These are phyloP conservation scores for Phytophthora hybrid DNA, from an alignment of 352 stramenopile species.

Conservation along the genomic window DNA sequence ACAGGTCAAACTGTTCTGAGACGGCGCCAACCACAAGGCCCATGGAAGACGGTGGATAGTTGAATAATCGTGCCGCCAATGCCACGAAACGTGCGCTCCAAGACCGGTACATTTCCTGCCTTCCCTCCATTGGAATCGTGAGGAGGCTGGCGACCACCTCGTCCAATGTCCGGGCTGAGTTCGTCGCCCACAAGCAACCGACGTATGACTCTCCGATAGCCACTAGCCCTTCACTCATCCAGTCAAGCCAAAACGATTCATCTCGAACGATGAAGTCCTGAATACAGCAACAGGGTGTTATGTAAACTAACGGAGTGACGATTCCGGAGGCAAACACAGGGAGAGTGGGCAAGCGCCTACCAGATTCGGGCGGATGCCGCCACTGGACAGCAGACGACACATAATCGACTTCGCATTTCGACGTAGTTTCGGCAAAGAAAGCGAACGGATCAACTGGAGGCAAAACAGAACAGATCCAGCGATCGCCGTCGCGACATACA, in stretches of 20 bases:
- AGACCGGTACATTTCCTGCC: conserved; percentile 88
- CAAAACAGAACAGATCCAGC: conserved; percentile 63
- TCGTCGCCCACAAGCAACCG: conserved; percentile 73
- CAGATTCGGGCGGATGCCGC: conserved; percentile 64
- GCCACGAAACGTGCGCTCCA: conserved; percentile 83
- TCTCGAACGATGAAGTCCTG: conserved; percentile 85
- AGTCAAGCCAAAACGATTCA: conserved; percentile 87
- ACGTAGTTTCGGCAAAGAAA: conserved; percentile 74
- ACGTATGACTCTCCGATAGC: conserved; percentile 88
- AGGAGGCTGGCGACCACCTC: conserved; percentile 79
- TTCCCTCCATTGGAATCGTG: conserved; percentile 83
- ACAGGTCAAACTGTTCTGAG: conserved; percentile 81
- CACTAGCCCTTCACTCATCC: conserved; percentile 87
- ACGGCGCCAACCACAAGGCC: conserved; percentile 73
- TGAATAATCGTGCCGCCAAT: conserved; percentile 78
- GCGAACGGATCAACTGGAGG: conserved; percentile 75
- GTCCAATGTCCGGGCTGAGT: conserved; percentile 64
- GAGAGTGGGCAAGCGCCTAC: conserved; percentile 33
- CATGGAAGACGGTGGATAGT: conserved; percentile 76
- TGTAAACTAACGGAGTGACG: too few species aligned
- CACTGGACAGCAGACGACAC: conserved; percentile 67
- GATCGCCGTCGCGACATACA: conserved; percentile 76
- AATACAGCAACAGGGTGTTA: not conserved
- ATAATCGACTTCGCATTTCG: conserved; percentile 80
- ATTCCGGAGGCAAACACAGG: not conserved